Evolutionary conservation across 768 basidiomycete genomes (phyloP).

Genomic region (Leucocoprinus birnbaumii): DNA sequence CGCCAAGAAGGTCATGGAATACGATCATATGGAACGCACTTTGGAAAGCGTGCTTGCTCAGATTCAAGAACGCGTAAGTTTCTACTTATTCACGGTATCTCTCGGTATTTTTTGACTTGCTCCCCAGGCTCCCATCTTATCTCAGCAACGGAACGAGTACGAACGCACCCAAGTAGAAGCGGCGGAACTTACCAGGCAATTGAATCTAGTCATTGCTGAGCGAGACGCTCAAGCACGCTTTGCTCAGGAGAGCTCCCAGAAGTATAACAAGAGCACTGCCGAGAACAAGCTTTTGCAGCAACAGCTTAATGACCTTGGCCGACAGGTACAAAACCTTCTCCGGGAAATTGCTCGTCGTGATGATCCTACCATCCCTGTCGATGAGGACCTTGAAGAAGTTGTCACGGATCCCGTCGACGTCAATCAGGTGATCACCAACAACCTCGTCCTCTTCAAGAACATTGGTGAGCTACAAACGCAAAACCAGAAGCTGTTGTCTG

Average conservation of each 20-base stretch:
- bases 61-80: constrained; percentile 79
- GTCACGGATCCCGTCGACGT: constrained; percentile 43
- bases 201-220: constrained; percentile 70
- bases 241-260: constrained; percentile 61
- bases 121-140: constrained; percentile 80
- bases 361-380: constrained; percentile 77
- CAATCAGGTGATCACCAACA: constrained; percentile 81
- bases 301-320: constrained; percentile 79
- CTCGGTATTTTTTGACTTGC: constrained; percentile 3
- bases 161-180: constrained; percentile 81
- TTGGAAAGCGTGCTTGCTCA: constrained; percentile 80
- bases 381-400: constrained; percentile 53
- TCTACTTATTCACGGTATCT: constrained; percentile 18
- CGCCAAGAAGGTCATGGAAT: constrained; percentile 75
- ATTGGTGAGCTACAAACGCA: constrained; percentile 83
- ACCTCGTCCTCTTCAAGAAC: constrained; percentile 84
- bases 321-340: constrained; percentile 78
- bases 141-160: constrained; percentile 88
- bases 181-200: constrained; percentile 74
- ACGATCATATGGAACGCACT: constrained; percentile 80
- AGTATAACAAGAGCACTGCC: constrained; percentile 49
- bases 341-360: constrained; percentile 80
- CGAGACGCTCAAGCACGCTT: constrained; percentile 61
- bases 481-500: constrained; percentile 84
- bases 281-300: constrained; percentile 70